A percentile compares a stretch with the other conserved stretches of the same genome.
Evolutionary conservation across 2,329 filamentous ascomycete genomes (phyloP).

Genomic region (Aspergillus eucalypticola): DNA sequence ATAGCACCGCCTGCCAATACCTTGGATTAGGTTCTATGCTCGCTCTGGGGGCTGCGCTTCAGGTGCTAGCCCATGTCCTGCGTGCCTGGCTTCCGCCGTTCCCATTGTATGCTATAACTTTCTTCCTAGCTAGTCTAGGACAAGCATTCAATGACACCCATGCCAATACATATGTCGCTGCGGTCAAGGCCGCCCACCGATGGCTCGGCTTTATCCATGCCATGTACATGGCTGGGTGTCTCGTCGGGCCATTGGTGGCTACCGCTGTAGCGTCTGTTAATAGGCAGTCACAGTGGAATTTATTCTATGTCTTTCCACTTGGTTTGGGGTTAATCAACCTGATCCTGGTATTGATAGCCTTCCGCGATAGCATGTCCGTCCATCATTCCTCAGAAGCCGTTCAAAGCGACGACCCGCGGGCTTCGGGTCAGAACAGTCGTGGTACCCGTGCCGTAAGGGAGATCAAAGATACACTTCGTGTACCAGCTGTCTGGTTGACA

Average conservation of each 20-base stretch:
- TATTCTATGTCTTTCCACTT: conserved; percentile 60
- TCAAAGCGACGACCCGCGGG: background rate
- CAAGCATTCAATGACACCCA: conserved; percentile 66
- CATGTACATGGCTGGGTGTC: conserved; percentile 59
- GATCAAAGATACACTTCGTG: conserved; percentile 26
- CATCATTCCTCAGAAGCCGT: background rate
- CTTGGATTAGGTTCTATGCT: conserved; percentile 61
- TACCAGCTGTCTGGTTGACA: conserved; percentile 54
- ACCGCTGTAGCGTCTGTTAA: conserved; percentile 51
- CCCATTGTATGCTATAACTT: conserved; percentile 57
- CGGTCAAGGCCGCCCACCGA: conserved; percentile 54
- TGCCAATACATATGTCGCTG: conserved; percentile 62
- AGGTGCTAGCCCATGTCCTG: conserved; percentile 50
- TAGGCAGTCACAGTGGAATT: conserved; percentile 49
- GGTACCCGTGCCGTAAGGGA: conserved; percentile 19
- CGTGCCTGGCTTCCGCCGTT: conserved; percentile 61
- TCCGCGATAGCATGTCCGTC: conserved; percentile 44
- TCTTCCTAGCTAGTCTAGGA: conserved; percentile 59
- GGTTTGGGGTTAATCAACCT: conserved; percentile 56
- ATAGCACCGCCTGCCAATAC: conserved; percentile 49
- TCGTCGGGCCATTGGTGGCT: conserved; percentile 59
- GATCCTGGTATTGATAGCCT: conserved; percentile 49
- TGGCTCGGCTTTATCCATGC: conserved; percentile 67
- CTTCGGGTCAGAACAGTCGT: background rate
- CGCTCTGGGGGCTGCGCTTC: conserved; percentile 56